Evolutionary conservation across 2,329 filamentous ascomycete genomes (phyloP).

Genomic region (Aspergillus sp.): DNA sequence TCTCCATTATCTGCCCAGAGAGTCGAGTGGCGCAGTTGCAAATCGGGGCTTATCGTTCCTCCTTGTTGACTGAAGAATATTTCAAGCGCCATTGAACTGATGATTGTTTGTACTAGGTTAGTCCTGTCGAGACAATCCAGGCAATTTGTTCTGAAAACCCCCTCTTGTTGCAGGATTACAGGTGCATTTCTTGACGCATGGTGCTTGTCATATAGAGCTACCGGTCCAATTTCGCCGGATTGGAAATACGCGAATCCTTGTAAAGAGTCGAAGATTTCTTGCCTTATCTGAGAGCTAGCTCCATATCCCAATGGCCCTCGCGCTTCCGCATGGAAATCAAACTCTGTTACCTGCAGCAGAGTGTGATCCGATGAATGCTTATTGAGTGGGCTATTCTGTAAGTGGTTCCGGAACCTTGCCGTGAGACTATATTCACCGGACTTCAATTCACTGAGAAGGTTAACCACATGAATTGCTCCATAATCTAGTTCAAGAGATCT

Average conservation of each 20-base stretch:
- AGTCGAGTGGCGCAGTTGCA: constrained; percentile 89
- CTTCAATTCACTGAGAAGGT: constrained; percentile 89
- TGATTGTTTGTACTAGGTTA: constrained; percentile 92
- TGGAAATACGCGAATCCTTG: constrained; percentile 93
- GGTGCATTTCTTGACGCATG: constrained; percentile 51
- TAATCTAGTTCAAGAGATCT: constrained; percentile 82
- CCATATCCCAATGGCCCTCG: constrained; percentile 84
- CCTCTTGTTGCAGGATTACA: constrained; percentile 84
- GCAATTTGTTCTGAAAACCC: constrained; percentile 95
- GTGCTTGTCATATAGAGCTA: constrained; percentile 41
- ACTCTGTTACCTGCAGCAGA: constrained; percentile 79
- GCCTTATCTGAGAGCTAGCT: constrained; percentile 80
- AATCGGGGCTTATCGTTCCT: constrained; percentile 71
- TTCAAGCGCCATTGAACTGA: constrained; percentile 91
- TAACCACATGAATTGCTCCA: constrained; percentile 88
- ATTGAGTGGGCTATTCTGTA: constrained; percentile 73
- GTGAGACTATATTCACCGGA: constrained; percentile 83
- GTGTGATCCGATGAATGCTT: constrained; percentile 65
- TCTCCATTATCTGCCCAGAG: constrained; percentile 98
- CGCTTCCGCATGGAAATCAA: constrained; percentile 95
- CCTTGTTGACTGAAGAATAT: constrained; percentile 74
- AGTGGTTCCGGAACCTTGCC: constrained; percentile 74
- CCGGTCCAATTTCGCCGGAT: constrained; percentile 66
- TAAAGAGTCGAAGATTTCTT: constrained; percentile 75
- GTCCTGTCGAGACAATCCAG: constrained; percentile 94